Percentiles rank a stretch among this genome's conserved stretches.
These are phyloP conservation scores for Globisporangium ultimum DNA, from an alignment of 352 stramenopile species.

Conservation along the genomic window DNA sequence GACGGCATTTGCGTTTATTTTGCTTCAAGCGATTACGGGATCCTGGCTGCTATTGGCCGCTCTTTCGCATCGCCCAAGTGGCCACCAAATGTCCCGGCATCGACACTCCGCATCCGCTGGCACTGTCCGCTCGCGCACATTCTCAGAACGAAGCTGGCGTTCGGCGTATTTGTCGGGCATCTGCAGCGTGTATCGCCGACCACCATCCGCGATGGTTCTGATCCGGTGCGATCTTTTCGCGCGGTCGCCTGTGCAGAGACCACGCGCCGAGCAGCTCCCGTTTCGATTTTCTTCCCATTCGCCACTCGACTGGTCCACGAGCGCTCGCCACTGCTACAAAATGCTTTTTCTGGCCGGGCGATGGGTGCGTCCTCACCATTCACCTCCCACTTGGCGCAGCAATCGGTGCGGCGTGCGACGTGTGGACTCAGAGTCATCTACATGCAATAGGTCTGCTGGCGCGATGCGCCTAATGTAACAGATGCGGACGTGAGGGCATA, in stretches of 20 bases:
- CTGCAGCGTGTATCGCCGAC: background rate
- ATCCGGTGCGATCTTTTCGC: conserved; percentile 5
- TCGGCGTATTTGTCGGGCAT: background rate
- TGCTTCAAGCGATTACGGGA: conserved; percentile 1
- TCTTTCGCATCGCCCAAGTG: background rate
- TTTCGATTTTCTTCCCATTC: conserved; percentile 8
- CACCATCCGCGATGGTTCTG: background rate
- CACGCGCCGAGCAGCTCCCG: background rate
- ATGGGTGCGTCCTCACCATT: too few species aligned
- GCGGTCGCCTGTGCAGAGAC: background rate
- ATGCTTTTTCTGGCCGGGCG: background rate
- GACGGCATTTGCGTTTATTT: background rate
- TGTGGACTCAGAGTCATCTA: conserved; percentile 8
- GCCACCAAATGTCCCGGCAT: background rate
- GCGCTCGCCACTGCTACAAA: background rate
- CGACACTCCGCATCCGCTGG: background rate
- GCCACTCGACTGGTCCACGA: conserved; percentile 2
- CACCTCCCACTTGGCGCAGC: too few species aligned
- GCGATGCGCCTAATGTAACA: background rate
- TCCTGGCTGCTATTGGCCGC: background rate
- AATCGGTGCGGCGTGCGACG: background rate
- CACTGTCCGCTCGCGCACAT: background rate
- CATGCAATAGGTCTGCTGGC: conserved; percentile 4
- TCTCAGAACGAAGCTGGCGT: background rate
- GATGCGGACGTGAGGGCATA: background rate